These are phyloP conservation scores for Talaromyces piceae DNA, from an alignment of 2,329 filamentous ascomycete species.

Conservation along the genomic window DNA sequence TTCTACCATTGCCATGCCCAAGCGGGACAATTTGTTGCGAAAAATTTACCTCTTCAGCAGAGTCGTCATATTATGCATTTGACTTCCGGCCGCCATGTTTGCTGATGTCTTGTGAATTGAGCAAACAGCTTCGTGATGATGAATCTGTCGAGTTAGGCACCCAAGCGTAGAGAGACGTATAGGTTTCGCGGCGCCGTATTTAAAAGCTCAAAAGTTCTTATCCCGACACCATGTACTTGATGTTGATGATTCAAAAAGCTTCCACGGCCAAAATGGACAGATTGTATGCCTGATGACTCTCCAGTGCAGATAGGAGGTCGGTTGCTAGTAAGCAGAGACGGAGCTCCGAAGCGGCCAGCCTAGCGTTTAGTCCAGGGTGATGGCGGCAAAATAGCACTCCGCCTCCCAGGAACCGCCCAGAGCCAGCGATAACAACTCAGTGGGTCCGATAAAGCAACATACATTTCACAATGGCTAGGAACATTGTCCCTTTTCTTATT, in stretches of 20 bases:
- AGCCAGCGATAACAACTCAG: neutral
- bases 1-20: slow-evolving; percentile 7
- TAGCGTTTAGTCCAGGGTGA: neutral
- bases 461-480: neutral
- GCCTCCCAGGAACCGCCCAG: neutral
- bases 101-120: slow-evolving; percentile 2
- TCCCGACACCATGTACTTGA: neutral
- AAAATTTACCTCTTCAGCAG: slow-evolving; percentile 85
- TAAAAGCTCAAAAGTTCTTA: neutral
- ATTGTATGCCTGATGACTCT: neutral
- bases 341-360: slow-evolving; percentile 8
- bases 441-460: slow-evolving; percentile 1
- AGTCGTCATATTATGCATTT: slow-evolving; percentile 95
- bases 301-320: neutral
- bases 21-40: slow-evolving; percentile 12
- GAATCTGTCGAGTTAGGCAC: neutral
- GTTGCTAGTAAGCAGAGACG: neutral
- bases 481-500: neutral
- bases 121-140: neutral
- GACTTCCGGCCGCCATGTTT: slow-evolving; percentile 61
- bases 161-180: neutral
- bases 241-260: neutral
- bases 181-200: neutral
- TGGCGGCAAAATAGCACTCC: neutral
- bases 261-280: neutral